phyloP scores from a whole-genome alignment of 1,284 basidiomycete genomes.

The Rhodotorula glutinis region DNA sequence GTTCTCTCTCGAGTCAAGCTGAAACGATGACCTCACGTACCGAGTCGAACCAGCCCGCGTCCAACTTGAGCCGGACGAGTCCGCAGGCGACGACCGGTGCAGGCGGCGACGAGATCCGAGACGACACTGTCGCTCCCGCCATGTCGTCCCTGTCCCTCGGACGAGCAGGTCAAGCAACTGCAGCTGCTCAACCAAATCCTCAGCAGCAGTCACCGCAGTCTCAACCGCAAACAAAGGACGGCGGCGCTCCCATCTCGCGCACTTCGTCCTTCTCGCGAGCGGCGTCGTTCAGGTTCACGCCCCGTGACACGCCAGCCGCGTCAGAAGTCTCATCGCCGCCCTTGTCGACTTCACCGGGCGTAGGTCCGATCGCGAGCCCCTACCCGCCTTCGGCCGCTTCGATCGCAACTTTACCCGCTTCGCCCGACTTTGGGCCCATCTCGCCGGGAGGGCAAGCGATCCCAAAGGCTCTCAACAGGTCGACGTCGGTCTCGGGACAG shows the following conservation, averaged over 20 bases:
- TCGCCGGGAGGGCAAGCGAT: not conserved
- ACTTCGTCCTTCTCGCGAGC: constrained; percentile 30
- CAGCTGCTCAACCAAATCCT: not conserved
- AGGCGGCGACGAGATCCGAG: too few species aligned
- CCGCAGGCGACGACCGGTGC: too few species aligned
- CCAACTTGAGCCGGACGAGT: too few species aligned
- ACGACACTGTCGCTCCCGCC: too few species aligned
- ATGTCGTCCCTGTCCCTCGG: too few species aligned
- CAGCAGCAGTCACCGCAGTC: too few species aligned
- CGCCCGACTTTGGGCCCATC: constrained; percentile 6
- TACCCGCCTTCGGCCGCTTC: constrained; percentile 1
- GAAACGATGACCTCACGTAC: too few species aligned
- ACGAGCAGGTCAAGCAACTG: not conserved
- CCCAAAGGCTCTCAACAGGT: constrained; percentile 2
- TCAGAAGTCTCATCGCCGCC: not conserved
- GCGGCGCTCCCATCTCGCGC: constrained; percentile 11
- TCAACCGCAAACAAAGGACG: not conserved
- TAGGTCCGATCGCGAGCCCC: not conserved
- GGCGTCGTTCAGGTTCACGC: constrained; percentile 31
- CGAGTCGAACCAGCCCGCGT: too few species aligned
- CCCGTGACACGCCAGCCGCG: constrained; percentile 1
- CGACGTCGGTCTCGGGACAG: not conserved
- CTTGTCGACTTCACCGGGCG: not conserved
- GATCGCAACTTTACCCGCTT: not conserved
- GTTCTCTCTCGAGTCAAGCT: too few species aligned